Evolutionary conservation across 352 stramenopile genomes (phyloP), one percentile per base, ranked within the genome.

Genomic region (Phytophthora idaei): DNA sequence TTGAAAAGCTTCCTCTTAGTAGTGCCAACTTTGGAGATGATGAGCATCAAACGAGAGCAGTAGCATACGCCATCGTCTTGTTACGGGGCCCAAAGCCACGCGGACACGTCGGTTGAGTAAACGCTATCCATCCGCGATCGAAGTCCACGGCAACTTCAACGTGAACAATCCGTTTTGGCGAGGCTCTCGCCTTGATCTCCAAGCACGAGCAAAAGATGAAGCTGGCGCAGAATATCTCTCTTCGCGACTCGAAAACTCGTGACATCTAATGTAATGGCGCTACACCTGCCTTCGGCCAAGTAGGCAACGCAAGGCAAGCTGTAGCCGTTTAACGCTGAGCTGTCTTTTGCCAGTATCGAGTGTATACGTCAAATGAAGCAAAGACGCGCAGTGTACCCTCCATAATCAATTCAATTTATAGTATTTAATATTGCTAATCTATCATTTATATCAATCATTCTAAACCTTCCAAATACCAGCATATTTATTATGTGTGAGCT

Each of bases 21-120:
- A 21, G 17, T 21, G 17, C 17, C 17, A 21, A 21, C 17, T 21
- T 21, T 21, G 17, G 17, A 21, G 17, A 21, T 21, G 17, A 21
- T 21, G 17, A 21, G 17, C 17, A 21, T 21, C 17, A 21, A 21
- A 21, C 17, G 17, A 21, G 17, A 21, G 17, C 17, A 21, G 17
- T 21, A 21, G 17, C 17, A 21, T 21, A 21, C 17, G 17, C 17
- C 17, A 21, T 21, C 17, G 17, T 21, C 17, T 21, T 21, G 17
- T 21, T 21, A 21, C 14, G 12, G n/a, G 60, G n/a, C 31, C n/a
- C 25, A 67, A 49, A 61, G 32, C 32, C 60, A 50, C 31, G 34
- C 44, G 41, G 31, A 45, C 44, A 42, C 42, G 42, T 52, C 34
- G 31, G 60, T 67, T 60, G 60, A 67, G 60, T 67, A 67, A 67